These are phyloP conservation scores for Debaryomyces fabryi DNA, from an alignment of 1,139 yeast species.

Conservation along the genomic window DNA sequence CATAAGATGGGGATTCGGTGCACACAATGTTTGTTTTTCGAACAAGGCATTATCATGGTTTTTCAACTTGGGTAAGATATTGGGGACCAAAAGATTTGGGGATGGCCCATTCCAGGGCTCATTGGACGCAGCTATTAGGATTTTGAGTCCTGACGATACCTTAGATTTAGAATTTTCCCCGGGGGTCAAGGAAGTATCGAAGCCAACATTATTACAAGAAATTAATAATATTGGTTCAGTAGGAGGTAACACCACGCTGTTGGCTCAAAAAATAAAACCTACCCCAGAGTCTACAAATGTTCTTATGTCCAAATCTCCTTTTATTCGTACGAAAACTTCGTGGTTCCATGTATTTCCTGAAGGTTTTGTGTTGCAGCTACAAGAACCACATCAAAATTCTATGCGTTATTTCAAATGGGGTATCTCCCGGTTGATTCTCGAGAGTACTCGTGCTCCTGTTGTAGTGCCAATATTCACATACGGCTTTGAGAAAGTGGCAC, in stretches of 20 bases:
- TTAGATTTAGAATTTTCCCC: constrained; percentile 53
- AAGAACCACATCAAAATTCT: constrained; percentile 76
- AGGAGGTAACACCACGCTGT: constrained; percentile 15
- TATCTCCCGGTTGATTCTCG: constrained; percentile 77
- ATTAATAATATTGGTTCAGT: constrained; percentile 22
- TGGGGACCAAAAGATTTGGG: constrained; percentile 87
- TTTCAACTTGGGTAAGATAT: constrained; percentile 84
- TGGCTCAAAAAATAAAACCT: constrained; percentile 32
- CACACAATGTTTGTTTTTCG: constrained; percentile 85
- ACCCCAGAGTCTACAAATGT: constrained; percentile 32
- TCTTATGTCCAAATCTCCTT: constrained; percentile 48
- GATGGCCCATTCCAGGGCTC: constrained; percentile 92
- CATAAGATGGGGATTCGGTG: constrained; percentile 94
- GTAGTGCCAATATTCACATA: constrained; percentile 85
- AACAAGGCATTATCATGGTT: constrained; percentile 56
- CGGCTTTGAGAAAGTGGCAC: constrained; percentile 87
- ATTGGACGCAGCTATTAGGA: constrained; percentile 82
- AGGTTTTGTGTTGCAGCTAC: constrained; percentile 86
- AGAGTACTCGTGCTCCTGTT: constrained; percentile 80
- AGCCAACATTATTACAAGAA: constrained; percentile 38
- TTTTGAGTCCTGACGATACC: constrained; percentile 80
- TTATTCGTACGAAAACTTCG: constrained; percentile 60
- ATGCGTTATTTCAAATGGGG: constrained; percentile 98
- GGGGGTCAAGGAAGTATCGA: constrained; percentile 30
- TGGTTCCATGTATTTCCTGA: constrained; percentile 98